Percentiles rank a stretch among this genome's conserved stretches.
Conservation (phyloP, 345 rosid genomes). For the Erodium maritimum region DNA sequence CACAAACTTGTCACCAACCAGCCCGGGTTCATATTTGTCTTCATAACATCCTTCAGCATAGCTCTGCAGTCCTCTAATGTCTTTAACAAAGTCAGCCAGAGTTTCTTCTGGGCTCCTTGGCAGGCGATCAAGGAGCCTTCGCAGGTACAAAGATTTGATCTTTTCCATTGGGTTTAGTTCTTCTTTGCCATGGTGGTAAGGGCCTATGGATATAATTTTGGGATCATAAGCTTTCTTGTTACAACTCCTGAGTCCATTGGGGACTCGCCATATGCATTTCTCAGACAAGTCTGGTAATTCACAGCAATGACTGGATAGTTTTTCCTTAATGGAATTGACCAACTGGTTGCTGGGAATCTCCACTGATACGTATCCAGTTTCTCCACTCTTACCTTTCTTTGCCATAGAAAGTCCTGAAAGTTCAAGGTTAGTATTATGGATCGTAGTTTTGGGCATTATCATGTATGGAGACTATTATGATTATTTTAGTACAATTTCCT, state of each 20-base stretch:
- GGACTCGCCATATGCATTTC: neutral
- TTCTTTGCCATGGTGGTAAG: neutral
- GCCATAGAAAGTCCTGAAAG: too few relatives aligned
- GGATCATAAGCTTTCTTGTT: neutral
- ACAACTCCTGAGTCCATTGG: neutral
- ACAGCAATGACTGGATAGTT: neutral
- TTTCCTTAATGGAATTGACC: neutral
- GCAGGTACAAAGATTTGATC: neutral
- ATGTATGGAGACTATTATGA: too few relatives aligned
- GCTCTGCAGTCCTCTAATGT: neutral
- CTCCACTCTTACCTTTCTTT: neutral
- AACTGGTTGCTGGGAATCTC: neutral
- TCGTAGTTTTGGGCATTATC: too few relatives aligned
- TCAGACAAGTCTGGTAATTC: neutral
- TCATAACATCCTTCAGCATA: conserved; percentile 11
- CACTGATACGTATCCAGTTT: neutral
- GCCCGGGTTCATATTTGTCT: neutral
- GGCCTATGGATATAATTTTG: neutral
- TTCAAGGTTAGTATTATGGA: too few relatives aligned
- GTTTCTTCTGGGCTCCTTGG: neutral
- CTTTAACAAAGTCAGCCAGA: neutral
- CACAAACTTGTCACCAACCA: conserved; percentile 2
- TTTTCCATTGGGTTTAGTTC: neutral
- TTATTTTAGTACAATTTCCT: too few relatives aligned
- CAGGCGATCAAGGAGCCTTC: neutral